Base-by-base conservation (phyloP, 768 basidiomycete genomes). In the Hydnum rufescens region DNA sequence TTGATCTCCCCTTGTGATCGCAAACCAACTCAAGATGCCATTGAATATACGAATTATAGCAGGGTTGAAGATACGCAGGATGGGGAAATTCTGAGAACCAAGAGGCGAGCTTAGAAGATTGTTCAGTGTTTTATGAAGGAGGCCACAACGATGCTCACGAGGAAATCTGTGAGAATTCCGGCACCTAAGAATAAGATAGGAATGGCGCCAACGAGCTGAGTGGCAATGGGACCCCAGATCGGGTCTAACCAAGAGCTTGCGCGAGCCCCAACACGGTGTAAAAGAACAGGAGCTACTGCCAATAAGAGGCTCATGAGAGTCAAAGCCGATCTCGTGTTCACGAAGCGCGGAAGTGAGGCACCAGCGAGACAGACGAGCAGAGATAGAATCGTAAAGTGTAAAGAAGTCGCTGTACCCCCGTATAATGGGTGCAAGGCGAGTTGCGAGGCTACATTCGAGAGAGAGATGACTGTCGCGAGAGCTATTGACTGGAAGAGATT, bases 391-490 rank as follows among this genome's bases (percentile, higher is more conserved):
- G 46, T 60, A 4, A 85, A 65, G 32, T 76, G 67, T 51, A 69
- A 66, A 0, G 65, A 66, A 1, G 78, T 74, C 0, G 80, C 74
- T 4, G 70, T 68, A 8, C 71, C 67, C 46, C 77, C 82, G 62
- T 84, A 86, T 2, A 85, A 65, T 16, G 84, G 84, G 52, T 70
- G 64, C n/a, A 87, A 60, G 5, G 75, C 70, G 31, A 74, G 75
- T 62, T 74, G 71, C 60, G 85, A 82, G 4, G 72, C 65, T 57
- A 74, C 77, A 18, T 77, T 67, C 51, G 75, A 68, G 30, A 84
- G 69, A 2, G 80, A 79, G 32, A 78, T 64, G 4, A n/a, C n/a
- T n/a, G n/a, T n/a, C n/a, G n/a, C n/a, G n/a, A n/a, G n/a, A n/a
- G n/a, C n/a, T n/a, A n/a, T n/a, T n/a, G n/a, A n/a, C n/a, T n/a